Base-by-base conservation (phyloP, 192 early-diverging fungal species). In the Backusella sp. region DNA sequence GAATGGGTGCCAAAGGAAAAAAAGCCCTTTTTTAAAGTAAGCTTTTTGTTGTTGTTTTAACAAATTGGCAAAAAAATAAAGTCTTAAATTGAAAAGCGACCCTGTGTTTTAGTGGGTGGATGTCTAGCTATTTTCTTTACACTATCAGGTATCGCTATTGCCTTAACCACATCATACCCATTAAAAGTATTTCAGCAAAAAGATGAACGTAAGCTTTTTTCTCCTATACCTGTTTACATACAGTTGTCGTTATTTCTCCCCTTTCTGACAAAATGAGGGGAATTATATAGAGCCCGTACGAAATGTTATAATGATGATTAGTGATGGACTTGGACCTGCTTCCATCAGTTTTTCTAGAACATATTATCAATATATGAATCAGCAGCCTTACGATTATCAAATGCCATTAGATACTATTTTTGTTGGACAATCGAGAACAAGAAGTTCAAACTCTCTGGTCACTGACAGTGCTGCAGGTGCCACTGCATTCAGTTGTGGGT, bases 401-500 rank as follows among this genome's bases (percentile, higher is more conserved):
- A 88, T 88, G 65, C 84, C 89, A 4, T 79, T 94, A 19, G 94
- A 94, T 76, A 79, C 87, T 52, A 91, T 94, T 23, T 84, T 90
- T 70, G 92, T 98, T 17, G 97, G 98, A n/a, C 81, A 92, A 23
- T 96, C 95, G 23, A 91, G 98, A 41, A 99, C 98, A 6, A 87
- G 93, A 53, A 94, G 92, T 52, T 90, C 89, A 66, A 72, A 76
- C 83, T 93, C 92, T 46, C 83, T 98, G 34, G 89, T 99, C 6
- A 99, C 98, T 0, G 98, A 99, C 83, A 95, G 93, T 49, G 98
- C 98, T 11, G 97, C 98, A 30, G 98, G 97, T 9, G 98, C 97
- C 0, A 99, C 98, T 1, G 98, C 98, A 2, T 98, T 95, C 76
- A 87, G 96, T 17, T 98, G 97, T 80, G 91, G 85, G 15, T 78